phyloP scores from a whole-genome alignment of 1,284 basidiomycete genomes.

The Fistulina hepatica region DNA sequence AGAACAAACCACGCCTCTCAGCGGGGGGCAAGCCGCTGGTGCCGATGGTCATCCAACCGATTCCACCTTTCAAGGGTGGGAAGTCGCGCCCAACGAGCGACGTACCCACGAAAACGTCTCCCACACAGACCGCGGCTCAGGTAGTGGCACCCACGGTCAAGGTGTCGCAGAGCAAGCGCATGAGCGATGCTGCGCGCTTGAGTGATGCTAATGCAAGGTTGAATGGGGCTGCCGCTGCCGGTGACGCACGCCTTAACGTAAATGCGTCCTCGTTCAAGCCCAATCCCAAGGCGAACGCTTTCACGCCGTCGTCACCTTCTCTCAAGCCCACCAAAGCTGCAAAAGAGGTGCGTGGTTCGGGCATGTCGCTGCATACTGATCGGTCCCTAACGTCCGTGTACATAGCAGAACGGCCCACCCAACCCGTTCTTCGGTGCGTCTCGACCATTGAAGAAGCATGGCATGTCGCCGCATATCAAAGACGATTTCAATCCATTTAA shows the following conservation, averaged over 20 bases:
- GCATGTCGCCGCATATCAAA: conserved; percentile 62
- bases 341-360: too few species aligned
- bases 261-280: conserved; percentile 76
- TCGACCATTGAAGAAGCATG: conserved; percentile 62
- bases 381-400: conserved; percentile 15
- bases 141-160: too few species aligned
- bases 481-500: conserved; percentile 96
- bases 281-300: conserved; percentile 51
- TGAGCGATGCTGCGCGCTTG: conserved; percentile 18
- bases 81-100: conserved; percentile 26
- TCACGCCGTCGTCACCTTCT: conserved; percentile 35
- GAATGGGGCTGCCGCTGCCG: conserved; percentile 17
- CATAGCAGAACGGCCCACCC: conserved; percentile 29
- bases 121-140: conserved; percentile 16
- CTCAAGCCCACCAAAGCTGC: conserved; percentile 58
- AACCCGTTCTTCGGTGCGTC: conserved; percentile 87
- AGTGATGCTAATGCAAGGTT: conserved; percentile 19
- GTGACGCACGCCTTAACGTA: conserved; percentile 48
- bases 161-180: conserved; percentile 15
- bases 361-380: not conserved
- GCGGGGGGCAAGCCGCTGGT: conserved; percentile 29
- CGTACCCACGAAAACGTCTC: conserved; percentile 7
- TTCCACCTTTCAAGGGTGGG: conserved; percentile 82
- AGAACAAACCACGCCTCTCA: conserved; percentile 10
- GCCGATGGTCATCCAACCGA: conserved; percentile 73